Conservation (phyloP, 768 basidiomycete genomes). For the Dentipellis fragilis region DNA sequence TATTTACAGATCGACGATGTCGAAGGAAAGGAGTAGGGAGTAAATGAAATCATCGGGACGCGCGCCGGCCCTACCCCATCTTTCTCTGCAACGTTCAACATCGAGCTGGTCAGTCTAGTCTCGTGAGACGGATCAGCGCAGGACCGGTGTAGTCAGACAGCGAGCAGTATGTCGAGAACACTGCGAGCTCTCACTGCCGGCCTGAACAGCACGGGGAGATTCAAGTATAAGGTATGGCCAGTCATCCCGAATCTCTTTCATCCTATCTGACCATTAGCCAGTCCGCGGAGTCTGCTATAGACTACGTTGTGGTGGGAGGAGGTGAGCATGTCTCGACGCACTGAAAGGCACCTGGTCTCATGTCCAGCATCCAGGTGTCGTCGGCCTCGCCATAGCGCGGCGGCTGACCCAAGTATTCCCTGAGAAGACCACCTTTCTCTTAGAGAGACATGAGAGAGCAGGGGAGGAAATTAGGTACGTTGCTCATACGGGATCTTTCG, state of each 20-base stretch:
- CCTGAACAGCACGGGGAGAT: conserved; percentile 50
- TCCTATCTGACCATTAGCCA: conserved; percentile 17
- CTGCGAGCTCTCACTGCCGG: conserved; percentile 34
- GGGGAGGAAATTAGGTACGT: conserved; percentile 82
- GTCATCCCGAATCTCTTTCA: background rate
- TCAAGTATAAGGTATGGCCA: conserved; percentile 46
- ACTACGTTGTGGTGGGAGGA: conserved; percentile 84
- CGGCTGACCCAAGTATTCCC: conserved; percentile 56
- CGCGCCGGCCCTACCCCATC: background rate
- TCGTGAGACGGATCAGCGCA: too few relatives aligned
- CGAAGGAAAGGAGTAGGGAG: background rate
- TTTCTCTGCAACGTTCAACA: background rate
- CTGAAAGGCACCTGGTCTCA: background rate
- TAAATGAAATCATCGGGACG: background rate
- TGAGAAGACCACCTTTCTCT: conserved; percentile 61
- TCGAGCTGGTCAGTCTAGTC: background rate
- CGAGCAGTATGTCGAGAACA: background rate
- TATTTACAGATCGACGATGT: background rate
- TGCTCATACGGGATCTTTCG: background rate
- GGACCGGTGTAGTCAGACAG: background rate
- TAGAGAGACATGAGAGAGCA: conserved; percentile 64
- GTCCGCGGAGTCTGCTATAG: conserved; percentile 63
- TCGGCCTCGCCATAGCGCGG: conserved; percentile 82
- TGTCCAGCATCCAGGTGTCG: conserved; percentile 40
- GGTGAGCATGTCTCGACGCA: conserved; percentile 31